Percentiles rank a stretch among this genome's conserved stretches.
phyloP scores from a whole-genome alignment of 148 eudicot species.

The Oxyria digyna region DNA sequence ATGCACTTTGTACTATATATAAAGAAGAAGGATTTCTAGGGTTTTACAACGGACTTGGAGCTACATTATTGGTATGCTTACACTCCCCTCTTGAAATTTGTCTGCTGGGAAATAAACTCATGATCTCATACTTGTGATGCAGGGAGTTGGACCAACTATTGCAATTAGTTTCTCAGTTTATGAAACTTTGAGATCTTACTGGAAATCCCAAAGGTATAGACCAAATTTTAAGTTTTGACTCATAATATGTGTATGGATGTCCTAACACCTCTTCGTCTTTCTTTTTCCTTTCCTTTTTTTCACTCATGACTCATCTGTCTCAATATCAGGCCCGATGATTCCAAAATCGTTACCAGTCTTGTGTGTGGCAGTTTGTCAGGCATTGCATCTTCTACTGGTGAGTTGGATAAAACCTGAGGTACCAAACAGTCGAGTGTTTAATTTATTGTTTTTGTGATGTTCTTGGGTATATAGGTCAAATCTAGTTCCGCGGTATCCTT shows the following conservation, averaged over 20 bases:
- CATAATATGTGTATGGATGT: not conserved
- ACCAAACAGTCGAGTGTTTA: not conserved
- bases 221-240: not conserved
- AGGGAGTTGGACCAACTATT: constrained; percentile 91
- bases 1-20: constrained; percentile 65
- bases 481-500: not conserved
- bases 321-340: constrained; percentile 11
- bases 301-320: not conserved
- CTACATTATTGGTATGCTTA: constrained; percentile 65
- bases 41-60: constrained; percentile 78
- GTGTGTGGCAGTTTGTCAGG: constrained; percentile 14
- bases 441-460: not conserved
- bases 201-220: constrained; percentile 59
- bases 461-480: not conserved
- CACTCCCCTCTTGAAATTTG: not conserved
- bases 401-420: not conserved
- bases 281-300: not conserved
- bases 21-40: constrained; percentile 75
- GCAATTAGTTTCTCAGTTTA: constrained; percentile 89
- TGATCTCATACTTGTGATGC: constrained; percentile 13
- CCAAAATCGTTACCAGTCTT: constrained; percentile 7
- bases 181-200: constrained; percentile 48
- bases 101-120: not conserved
- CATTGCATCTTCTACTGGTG: constrained; percentile 14
- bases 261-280: not conserved